Base-by-base conservation (phyloP, 116 monocot genomes). In the Trichopus zeylanicus region DNA sequence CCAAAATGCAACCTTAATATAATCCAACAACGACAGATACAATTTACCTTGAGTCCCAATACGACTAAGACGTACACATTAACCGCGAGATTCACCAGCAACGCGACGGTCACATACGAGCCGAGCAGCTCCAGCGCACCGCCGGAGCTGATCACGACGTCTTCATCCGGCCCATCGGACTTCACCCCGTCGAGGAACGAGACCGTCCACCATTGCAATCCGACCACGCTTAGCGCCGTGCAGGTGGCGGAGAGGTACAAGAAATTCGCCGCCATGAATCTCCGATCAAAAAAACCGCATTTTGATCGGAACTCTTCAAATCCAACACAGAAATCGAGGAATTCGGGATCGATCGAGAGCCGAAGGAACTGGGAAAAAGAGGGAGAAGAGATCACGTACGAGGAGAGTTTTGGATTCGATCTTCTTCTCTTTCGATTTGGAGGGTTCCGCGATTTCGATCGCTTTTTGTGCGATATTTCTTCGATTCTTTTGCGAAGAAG, bases 1-100 rank as follows among this genome's bases (percentile, higher is more conserved):
- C 22, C 24, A 4, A 59, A n/a, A n/a, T n/a, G n/a, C n/a, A n/a
- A n/a, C n/a, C n/a, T n/a, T 24, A 7, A 59, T 19, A 23, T 11
- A 35, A 60, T 3, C 10, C 34, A 67, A 60, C 31, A 34, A 49
- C 4, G 12, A 38, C 34, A 1, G 18, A 10, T 63, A 52, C 19
- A n/a, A 27, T 23, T 5, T 72, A 84, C 97, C 91, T 98, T 98
- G 51, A 98, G 77, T 32, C 59, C 64, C 24, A 98, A 68, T 51
- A 97, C 31, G 9, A 76, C 46, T 48, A 98, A 60, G 7, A 77
- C 56, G 46, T 72, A 77, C 33, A 82, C 67, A 71, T 98, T 87
- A 5, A 80, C 7, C 37, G 65, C 81, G 20, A 88, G 74, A 78
- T 73, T 88, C 22, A 61, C 57, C 46, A 84, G 38, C 63, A 98